Percentiles rank a stretch among this genome's conserved stretches.
Conservation (phyloP, 345 rosid species). For the Tarenaya hassleriana region DNA sequence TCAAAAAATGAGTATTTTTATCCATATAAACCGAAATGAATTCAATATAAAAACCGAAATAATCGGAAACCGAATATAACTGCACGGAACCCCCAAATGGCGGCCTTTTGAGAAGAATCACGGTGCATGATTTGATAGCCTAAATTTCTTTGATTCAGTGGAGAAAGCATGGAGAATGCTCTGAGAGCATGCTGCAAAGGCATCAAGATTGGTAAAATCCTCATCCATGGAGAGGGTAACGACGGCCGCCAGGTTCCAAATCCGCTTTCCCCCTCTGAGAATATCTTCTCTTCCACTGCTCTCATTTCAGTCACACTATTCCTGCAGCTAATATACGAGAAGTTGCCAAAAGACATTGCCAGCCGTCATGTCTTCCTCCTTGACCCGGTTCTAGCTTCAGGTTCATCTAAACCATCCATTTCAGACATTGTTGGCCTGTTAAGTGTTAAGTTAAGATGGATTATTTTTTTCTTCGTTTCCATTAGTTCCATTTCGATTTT, state of each 20-base stretch:
- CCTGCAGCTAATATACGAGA: slow-evolving; percentile 80
- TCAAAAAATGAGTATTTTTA: too few relatives aligned
- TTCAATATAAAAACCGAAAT: too few relatives aligned
- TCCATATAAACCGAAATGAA: too few relatives aligned
- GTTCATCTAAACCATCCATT: slow-evolving; percentile 28
- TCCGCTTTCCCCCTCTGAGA: background rate
- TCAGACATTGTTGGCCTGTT: background rate
- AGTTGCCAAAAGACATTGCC: slow-evolving; percentile 80
- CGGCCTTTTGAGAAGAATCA: too few relatives aligned
- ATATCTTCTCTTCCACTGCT: background rate
- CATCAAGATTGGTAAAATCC: slow-evolving; percentile 84
- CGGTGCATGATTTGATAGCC: background rate
- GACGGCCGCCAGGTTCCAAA: slow-evolving; percentile 67
- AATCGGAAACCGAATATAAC: too few relatives aligned
- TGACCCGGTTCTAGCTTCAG: slow-evolving; percentile 94
- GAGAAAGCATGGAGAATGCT: slow-evolving; percentile 97
- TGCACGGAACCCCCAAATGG: too few relatives aligned
- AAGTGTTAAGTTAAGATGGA: too few relatives aligned
- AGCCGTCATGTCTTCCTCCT: slow-evolving; percentile 77
- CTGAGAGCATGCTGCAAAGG: slow-evolving; percentile 93
- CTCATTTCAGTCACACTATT: slow-evolving; percentile 5
- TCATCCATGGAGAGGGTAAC: slow-evolving; percentile 66
- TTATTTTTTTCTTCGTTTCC: too few relatives aligned
- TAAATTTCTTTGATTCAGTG: slow-evolving; percentile 37
- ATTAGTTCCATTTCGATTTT: too few relatives aligned